Base-by-base conservation (phyloP, 805 yeast genomes). In the Isabelozyma rhagii region DNA sequence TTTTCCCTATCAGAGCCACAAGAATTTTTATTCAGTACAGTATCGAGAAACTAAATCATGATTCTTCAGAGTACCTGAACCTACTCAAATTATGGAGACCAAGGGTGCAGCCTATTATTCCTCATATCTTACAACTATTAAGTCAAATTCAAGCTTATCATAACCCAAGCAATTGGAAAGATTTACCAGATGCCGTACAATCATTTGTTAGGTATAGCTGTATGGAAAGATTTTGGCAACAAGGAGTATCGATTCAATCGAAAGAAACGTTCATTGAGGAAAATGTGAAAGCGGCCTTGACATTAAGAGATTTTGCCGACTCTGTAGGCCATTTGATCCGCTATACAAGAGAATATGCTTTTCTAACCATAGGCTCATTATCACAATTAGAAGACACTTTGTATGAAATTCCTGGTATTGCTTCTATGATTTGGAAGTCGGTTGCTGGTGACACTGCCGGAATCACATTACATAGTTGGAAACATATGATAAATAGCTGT, bases 201-300 rank as follows among this genome's bases (percentile, higher is more conserved):
- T 78, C 93, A 1, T 93, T 96, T 73, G 97, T 93, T n/a, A 80
- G 81, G 55, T 86, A 89, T 59, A 86, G 96, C 52, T 87, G 96
- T 45, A 83, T 85, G 63, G 99, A 94, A 71, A 77, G 98, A 60
- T 94, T 94, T 66, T 94, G 99, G 99, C 98, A 96, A 63, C 96
- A 91, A 52, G 99, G 99, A 14, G 96, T 96, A 18, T 89, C 97
- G 1, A 87, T 89, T 50, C 96, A 94, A 68, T 84, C 96, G 2
- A 87, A 89, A 60, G 98, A 94, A 63, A 91, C 94, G 34, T 96
- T 94, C 57, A 85, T 94, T 54, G 96, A 89, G 63, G 98, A 94
- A 63, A 91, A 85, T 60, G 96, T 89, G 50, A 90, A 87, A 63
- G 98, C 99, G 0, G 89, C 94, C 75, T 87, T 87, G 55, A 92